Base-by-base conservation (phyloP, 2,329 filamentous ascomycete genomes). In the Hypocrella siamensis region DNA sequence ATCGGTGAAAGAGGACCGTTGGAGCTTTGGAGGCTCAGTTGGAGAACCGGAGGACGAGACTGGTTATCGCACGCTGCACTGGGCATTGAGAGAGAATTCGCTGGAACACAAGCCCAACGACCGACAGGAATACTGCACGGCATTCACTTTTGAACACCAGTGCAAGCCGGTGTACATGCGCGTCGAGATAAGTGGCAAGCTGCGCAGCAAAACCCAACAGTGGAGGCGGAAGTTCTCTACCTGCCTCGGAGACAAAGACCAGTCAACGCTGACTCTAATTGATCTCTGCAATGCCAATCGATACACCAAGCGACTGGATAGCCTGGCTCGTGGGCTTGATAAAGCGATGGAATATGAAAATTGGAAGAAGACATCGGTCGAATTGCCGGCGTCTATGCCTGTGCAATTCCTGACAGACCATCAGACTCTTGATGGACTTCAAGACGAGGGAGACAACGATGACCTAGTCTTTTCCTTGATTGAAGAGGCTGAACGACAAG, bases 71-170 rank as follows among this genome's bases (percentile, higher is more conserved):
- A 22, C 21, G 8, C 8, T 22, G 21, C 21, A 22, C 8, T 22
- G 21, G 21, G 8, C 8, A 22, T 22, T 38, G 17, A 36, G 26
- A 8, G 31, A 33, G 22, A 31, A 36, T 27, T 22, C 19, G 11
- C 22, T 34, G 16, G 31, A 36, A 15, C 31, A 16, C 11, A 35
- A 26, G n/a, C 35, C 33, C 19, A n/a, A 29, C 8, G 28, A 30
- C 19, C 24, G 31, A 14, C 32, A 29, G 14, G 37, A 37, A 14
- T 35, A 31, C 14, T 28, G 16, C 16, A 39, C 37, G 11, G 37
- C 28, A 4, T 39, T 37, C 32, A 32, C 37, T 7, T 39, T 37
- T 19, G 31, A 35, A 22, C 35, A 37, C 26, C 18, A 22, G 9
- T 14, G 12, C 25, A 28, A 19, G 15, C 34, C 30, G 22, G 30